Evolutionary conservation across 305 asterid genomes (phyloP), one percentile per base, ranked within the genome.

Genomic region (Fraxinus velutina): DNA sequence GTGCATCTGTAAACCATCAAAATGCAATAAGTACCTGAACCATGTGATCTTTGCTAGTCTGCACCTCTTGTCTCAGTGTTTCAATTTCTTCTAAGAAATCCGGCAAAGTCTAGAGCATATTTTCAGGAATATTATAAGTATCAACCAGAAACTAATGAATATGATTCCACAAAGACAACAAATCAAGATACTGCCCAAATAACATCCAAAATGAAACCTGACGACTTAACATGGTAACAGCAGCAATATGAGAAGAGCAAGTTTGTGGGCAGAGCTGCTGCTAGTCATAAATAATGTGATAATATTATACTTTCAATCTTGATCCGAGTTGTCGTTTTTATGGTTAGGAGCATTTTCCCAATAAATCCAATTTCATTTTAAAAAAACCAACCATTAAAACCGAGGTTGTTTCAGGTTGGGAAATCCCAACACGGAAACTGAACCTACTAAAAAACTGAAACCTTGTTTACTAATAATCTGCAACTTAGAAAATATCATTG

Each of bases 31-130:
- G 30, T 81, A 94, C 98, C 97, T 94, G 95, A 70, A 87, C 89
- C 98, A 96, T 92, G 90, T 96, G 98, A 50, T 88, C 91, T 79
- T 92, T 90, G 89, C 86, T 90, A 66, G 87, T 87, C 88, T 86
- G 84, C 70, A 91, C 93, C 84, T 96, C 98, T 86, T 72, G 92
- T 75, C 92, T 84, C 85, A 90, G 84, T 39, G 83, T 93, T 80
- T 88, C 94, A 79, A 93, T 84, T 84, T 95, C 98, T 57, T 88
- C 93, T 76, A 68, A 89, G 88, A 84, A 78, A 79, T 82, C 88
- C 15, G 85, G 87, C 86, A 86, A 80, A 80, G 85, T 82, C 94
- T 95, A 78, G 42, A 85, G 68, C 73, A 82, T 39, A 76, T 50
- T 30, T 29, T 13, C 62, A 5, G 24, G 19, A 62, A 78, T 42